Evolutionary conservation across 352 stramenopile species (phyloP).

Genomic region (Globisporangium cederbergense): DNA sequence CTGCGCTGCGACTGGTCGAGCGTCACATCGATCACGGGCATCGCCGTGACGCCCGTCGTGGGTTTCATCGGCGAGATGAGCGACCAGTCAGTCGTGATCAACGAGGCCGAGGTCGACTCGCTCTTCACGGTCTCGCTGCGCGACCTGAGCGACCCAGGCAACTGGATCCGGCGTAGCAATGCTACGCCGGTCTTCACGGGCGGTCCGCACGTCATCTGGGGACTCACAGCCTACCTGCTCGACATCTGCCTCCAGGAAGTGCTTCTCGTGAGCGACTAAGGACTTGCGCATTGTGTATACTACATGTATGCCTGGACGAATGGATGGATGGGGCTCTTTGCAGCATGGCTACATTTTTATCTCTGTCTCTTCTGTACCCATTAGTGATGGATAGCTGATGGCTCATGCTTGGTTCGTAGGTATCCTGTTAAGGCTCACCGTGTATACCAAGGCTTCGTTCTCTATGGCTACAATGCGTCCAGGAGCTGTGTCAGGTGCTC

Average conservation of each 20-base stretch:
- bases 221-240: conserved; percentile 95
- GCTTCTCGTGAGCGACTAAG: conserved; percentile 33
- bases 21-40: conserved; percentile 93
- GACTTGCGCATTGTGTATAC: not conserved
- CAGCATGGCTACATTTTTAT: conserved; percentile 5
- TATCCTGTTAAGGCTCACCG: not conserved
- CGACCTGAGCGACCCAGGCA: conserved; percentile 81
- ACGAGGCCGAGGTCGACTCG: conserved; percentile 94
- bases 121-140: conserved; percentile 94
- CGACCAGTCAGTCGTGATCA: conserved; percentile 89
- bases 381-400: not conserved
- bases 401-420: not conserved
- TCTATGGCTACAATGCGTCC: conserved; percentile 4
- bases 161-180: conserved; percentile 78
- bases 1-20: conserved; percentile 95
- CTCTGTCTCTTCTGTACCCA: not conserved
- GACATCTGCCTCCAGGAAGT: conserved; percentile 84
- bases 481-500: conserved; percentile 12
- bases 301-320: not conserved
- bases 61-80: conserved; percentile 94
- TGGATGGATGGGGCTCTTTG: not conserved
- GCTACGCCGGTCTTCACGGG: conserved; percentile 93
- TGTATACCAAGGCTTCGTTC: not conserved
- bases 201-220: conserved; percentile 95
- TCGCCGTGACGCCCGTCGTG: conserved; percentile 97